Percentiles rank a stretch among this genome's conserved stretches.
These are phyloP conservation scores for Blastomyces silverae DNA, from an alignment of 2,329 filamentous ascomycete genomes.

Conservation along the genomic window DNA sequence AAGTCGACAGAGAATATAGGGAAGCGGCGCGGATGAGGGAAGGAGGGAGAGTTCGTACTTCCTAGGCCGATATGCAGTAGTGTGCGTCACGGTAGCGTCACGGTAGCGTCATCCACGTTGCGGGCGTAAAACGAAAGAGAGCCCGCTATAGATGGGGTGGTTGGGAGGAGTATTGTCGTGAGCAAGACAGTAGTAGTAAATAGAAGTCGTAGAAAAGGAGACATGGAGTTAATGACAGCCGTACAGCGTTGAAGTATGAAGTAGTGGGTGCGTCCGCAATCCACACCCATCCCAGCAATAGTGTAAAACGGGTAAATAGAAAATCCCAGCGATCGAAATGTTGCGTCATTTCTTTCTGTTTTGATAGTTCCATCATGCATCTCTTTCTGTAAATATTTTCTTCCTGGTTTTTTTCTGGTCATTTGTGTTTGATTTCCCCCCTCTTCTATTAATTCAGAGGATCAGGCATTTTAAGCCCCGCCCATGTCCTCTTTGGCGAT, in stretches of 20 bases:
- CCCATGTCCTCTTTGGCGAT: slow-evolving; percentile 34
- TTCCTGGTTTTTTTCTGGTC: neutral
- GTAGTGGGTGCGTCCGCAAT: slow-evolving; percentile 1
- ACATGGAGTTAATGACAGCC: neutral
- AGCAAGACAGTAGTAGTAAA: neutral
- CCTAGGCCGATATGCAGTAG: slow-evolving; percentile 1
- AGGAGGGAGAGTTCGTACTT: neutral
- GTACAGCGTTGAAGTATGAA: neutral
- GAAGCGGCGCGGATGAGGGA: neutral
- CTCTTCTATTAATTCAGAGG: slow-evolving; percentile 25
- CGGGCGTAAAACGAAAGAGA: neutral
- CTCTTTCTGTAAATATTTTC: neutral
- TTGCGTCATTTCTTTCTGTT: neutral
- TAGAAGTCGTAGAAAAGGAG: neutral
- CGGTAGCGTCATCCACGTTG: neutral
- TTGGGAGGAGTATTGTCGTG: neutral
- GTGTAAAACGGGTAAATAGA: neutral
- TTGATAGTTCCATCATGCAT: neutral
- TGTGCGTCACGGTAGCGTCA: neutral
- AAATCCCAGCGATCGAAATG: neutral
- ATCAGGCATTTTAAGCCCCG: slow-evolving; percentile 34
- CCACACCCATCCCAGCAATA: slow-evolving; percentile 4
- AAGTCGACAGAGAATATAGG: neutral
- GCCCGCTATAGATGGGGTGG: neutral
- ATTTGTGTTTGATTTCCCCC: neutral